phyloP scores from a whole-genome alignment of 2,329 filamentous ascomycete genomes.

The Talaromyces sp. region DNA sequence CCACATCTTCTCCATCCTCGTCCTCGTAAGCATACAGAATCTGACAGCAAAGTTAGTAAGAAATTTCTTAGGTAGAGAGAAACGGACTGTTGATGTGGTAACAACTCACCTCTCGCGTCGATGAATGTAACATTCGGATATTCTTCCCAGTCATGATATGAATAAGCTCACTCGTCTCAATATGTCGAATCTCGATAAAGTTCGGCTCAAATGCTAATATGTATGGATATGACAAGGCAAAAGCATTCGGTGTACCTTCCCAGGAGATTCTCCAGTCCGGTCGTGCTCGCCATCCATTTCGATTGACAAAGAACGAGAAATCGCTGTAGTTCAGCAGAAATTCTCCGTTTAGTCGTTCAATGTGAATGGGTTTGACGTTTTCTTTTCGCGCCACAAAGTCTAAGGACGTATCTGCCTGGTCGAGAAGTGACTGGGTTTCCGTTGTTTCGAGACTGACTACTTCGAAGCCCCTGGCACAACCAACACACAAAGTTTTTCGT shows the following conservation, averaged over 20 bases:
- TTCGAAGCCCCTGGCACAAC: constrained; percentile 91
- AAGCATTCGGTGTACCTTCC: constrained; percentile 88
- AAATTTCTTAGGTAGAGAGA: constrained; percentile 19
- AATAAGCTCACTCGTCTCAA: constrained; percentile 84
- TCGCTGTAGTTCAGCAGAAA: constrained; percentile 98
- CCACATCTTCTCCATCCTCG: constrained; percentile 84
- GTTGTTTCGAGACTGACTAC: constrained; percentile 94
- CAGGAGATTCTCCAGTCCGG: constrained; percentile 97
- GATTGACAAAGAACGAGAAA: constrained; percentile 98
- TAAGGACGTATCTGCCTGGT: constrained; percentile 94
- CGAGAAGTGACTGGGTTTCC: constrained; percentile 94
- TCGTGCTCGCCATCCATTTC: constrained; percentile 92
- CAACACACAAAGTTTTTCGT: constrained; percentile 92
- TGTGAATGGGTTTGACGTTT: constrained; percentile 90
- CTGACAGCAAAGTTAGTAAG: constrained; percentile 43
- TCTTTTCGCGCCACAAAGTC: constrained; percentile 95
- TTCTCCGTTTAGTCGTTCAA: constrained; percentile 93
- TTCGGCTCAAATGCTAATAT: constrained; percentile 96
- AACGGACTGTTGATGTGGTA: not conserved
- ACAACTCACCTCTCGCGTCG: constrained; percentile 79
- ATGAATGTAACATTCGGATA: constrained; percentile 95
- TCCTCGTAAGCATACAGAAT: constrained; percentile 98
- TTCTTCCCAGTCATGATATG: constrained; percentile 96
- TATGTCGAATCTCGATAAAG: constrained; percentile 93
- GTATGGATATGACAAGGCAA: constrained; percentile 93